Percentiles rank a stretch among this genome's conserved stretches.
Conservation (phyloP, 495 filamentous ascomycete genomes). For the Aspergillus biplanus region DNA sequence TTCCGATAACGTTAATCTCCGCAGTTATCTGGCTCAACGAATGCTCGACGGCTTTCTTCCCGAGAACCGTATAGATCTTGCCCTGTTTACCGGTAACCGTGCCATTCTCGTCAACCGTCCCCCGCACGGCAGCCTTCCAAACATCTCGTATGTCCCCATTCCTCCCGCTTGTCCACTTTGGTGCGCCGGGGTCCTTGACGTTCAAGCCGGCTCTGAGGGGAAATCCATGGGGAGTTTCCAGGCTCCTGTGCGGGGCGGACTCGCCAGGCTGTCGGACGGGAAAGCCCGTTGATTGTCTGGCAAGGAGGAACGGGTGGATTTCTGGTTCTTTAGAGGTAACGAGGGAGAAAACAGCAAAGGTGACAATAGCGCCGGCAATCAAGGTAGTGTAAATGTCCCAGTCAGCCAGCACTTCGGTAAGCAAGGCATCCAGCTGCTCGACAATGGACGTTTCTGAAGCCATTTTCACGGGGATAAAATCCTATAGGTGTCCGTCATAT, state of each 20-base stretch:
- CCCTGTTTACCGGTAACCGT: constrained; percentile 64
- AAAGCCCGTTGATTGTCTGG: constrained; percentile 76
- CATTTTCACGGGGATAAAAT: constrained; percentile 38
- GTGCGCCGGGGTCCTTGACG: constrained; percentile 79
- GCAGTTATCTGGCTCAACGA: constrained; percentile 71
- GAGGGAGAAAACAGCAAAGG: constrained; percentile 65
- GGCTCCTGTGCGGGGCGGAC: constrained; percentile 78
- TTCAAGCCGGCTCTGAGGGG: constrained; percentile 80
- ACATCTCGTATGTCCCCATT: constrained; percentile 92
- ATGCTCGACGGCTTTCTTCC: constrained; percentile 72
- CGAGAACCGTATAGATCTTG: constrained; percentile 79
- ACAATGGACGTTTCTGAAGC: constrained; percentile 54
- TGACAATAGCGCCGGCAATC: constrained; percentile 60
- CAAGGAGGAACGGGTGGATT: constrained; percentile 86
- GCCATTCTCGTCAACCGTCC: constrained; percentile 62
- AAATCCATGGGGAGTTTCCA: constrained; percentile 81
- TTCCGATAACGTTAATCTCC: constrained; percentile 86
- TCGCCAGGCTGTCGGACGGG: constrained; percentile 82
- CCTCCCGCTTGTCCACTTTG: constrained; percentile 78
- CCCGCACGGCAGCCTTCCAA: constrained; percentile 77
- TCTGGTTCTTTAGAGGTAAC: constrained; percentile 74
- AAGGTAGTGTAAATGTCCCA: constrained; percentile 79
- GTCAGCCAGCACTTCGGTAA: constrained; percentile 68
- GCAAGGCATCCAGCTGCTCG: constrained; percentile 66
- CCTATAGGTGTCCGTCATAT: constrained; percentile 4